phyloP scores from a whole-genome alignment of 1,284 basidiomycete species.

The Marasmius tenuissimus region DNA sequence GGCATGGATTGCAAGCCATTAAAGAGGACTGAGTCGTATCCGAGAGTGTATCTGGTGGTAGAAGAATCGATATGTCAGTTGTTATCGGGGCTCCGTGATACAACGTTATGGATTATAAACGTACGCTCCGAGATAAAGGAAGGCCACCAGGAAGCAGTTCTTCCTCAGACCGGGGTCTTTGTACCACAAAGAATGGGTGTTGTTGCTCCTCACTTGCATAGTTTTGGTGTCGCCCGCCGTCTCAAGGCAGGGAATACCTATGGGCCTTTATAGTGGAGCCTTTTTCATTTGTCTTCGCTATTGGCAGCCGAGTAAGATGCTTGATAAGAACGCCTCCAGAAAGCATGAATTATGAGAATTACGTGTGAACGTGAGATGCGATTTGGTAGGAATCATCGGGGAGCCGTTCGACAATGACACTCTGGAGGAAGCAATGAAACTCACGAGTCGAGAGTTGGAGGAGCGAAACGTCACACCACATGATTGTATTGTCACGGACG shows the following conservation, averaged over 20 bases:
- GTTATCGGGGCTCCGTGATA: neutral
- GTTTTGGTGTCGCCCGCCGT: too few species aligned
- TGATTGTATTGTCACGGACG: neutral
- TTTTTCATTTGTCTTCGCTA: too few species aligned
- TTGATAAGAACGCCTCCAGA: too few species aligned
- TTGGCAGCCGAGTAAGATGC: too few species aligned
- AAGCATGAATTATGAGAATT: too few species aligned
- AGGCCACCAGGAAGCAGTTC: conserved; percentile 1
- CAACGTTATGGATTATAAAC: neutral
- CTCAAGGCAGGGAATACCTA: too few species aligned
- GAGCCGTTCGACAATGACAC: too few species aligned
- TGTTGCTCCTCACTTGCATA: neutral
- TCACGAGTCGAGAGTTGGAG: too few species aligned
- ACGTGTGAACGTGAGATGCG: too few species aligned
- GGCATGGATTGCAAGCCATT: conserved; percentile 67
- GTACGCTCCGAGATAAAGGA: neutral
- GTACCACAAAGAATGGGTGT: neutral
- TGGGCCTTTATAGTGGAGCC: too few species aligned
- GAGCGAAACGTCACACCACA: neutral
- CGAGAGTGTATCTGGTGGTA: conserved; percentile 73
- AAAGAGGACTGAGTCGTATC: conserved; percentile 77
- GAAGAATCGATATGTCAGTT: conserved; percentile 40
- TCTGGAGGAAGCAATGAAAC: too few species aligned
- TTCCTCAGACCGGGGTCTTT: neutral
- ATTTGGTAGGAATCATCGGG: too few species aligned